A percentile compares a stretch with the other conserved stretches of the same genome.
These are phyloP conservation scores for Limnanthes douglasii DNA, from an alignment of 345 rosid genomes.

Conservation along the genomic window DNA sequence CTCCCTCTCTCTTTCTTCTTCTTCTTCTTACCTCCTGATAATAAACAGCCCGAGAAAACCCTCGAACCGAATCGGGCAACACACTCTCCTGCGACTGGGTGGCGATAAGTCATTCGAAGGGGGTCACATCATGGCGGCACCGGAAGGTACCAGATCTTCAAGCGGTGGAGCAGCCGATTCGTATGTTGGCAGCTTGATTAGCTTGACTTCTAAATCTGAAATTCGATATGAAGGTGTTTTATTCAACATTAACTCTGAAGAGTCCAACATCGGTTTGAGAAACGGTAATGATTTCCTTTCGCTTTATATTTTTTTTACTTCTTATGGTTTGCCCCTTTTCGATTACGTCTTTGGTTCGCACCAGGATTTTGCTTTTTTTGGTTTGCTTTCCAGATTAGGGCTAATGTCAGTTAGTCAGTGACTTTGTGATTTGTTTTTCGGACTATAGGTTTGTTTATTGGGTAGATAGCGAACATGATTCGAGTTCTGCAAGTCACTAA, in stretches of 20 bases:
- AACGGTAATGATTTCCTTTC: constrained; percentile 13
- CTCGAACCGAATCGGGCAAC: too few relatives aligned
- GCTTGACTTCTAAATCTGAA: constrained; percentile 22
- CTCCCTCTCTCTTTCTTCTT: too few relatives aligned
- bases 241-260: constrained; percentile 13
- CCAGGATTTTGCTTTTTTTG: background rate
- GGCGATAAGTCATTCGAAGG: too few relatives aligned
- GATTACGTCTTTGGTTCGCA: background rate
- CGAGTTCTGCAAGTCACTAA: too few relatives aligned
- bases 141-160: too few relatives aligned
- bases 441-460: too few relatives aligned
- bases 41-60: too few relatives aligned
- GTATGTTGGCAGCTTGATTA: constrained; percentile 21
- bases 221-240: constrained; percentile 33
- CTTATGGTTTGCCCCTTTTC: background rate
- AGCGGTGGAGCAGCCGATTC: constrained; percentile 17
- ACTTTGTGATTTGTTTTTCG: background rate
- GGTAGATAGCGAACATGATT: too few relatives aligned
- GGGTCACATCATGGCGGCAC: too few relatives aligned
- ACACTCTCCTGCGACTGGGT: too few relatives aligned
- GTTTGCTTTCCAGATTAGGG: background rate
- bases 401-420: background rate
- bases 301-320: background rate
- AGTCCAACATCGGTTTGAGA: constrained; percentile 20
- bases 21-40: too few relatives aligned